Percentiles rank a stretch among this genome's conserved stretches.
Conservation (phyloP, 257 asterid species). For the Verbena officinalis region DNA sequence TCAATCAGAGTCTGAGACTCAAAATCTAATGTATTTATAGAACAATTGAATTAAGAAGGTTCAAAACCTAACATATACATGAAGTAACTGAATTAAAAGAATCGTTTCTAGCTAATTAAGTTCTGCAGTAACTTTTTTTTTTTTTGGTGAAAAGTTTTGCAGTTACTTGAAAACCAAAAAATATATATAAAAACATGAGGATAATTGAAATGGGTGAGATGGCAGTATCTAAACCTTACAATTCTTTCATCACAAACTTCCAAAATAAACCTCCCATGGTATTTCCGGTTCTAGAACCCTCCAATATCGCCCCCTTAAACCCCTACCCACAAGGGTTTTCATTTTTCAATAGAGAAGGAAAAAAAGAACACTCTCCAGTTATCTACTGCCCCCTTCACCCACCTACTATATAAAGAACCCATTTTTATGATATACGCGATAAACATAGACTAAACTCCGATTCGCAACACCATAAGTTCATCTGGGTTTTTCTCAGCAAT, state of each 20-base stretch:
- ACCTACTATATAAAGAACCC: neutral
- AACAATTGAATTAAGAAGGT: too few species aligned
- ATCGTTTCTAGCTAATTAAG: too few species aligned
- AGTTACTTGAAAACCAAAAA: too few species aligned
- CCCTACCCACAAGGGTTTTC: conserved; percentile 36
- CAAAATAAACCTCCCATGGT: conserved; percentile 32
- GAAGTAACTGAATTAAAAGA: too few species aligned
- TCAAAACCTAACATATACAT: too few species aligned
- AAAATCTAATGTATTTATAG: too few species aligned
- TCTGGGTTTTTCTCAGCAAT: conserved; percentile 25
- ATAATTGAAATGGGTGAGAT: conserved; percentile 54
- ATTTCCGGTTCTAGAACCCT: conserved; percentile 65
- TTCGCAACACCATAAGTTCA: conserved; percentile 8
- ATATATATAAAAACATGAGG: too few species aligned
- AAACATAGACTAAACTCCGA: conserved; percentile 11
- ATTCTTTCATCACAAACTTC: conserved; percentile 42
- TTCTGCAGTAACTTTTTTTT: too few species aligned
- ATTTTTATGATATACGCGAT: neutral
- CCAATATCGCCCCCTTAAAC: conserved; percentile 51
- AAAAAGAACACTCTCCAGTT: conserved; percentile 3
- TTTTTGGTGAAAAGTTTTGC: too few species aligned
- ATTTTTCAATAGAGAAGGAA: neutral
- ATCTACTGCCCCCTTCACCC: conserved; percentile 31
- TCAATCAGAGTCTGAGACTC: too few species aligned
- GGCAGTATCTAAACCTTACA: conserved; percentile 61